These are phyloP conservation scores for Tetrahymena borealis DNA, from an alignment of 73 alveolate species.

Conservation along the genomic window DNA sequence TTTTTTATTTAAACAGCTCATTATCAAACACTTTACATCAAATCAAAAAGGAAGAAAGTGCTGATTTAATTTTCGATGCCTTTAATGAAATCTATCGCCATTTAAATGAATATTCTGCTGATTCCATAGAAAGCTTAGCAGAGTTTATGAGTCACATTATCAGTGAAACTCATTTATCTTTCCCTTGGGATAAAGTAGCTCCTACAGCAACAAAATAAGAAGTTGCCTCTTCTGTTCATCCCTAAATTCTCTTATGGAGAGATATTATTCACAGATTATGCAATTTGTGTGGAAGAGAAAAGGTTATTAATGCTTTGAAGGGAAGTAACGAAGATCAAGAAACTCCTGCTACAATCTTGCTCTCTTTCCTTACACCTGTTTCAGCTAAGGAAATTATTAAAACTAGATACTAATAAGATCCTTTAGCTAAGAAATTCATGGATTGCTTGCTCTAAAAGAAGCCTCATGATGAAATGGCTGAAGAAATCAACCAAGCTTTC, in stretches of 20 bases:
- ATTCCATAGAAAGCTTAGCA: background rate
- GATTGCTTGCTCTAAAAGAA: background rate
- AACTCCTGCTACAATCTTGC: background rate
- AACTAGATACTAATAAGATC: background rate
- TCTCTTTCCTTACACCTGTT: background rate
- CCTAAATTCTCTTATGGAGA: background rate
- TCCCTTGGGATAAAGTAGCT: background rate
- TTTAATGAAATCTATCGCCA: background rate
- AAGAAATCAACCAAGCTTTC: background rate
- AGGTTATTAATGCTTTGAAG: background rate
- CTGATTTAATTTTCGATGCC: background rate
- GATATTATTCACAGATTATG: background rate
- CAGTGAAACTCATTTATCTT: background rate
- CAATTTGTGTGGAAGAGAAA: background rate
- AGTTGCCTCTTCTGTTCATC: background rate
- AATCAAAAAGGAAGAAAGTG: background rate
- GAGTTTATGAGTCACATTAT: background rate
- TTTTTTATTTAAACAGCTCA: background rate
- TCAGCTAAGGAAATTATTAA: background rate
- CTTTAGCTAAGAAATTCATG: background rate
- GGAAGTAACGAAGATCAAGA: background rate
- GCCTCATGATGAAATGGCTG: background rate
- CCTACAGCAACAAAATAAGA: background rate
- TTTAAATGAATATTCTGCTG: background rate
- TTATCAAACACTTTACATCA: background rate